Evolutionary conservation across 2,329 filamentous ascomycete species (phyloP).

Genomic region (Trichoderma oligosporum): DNA sequence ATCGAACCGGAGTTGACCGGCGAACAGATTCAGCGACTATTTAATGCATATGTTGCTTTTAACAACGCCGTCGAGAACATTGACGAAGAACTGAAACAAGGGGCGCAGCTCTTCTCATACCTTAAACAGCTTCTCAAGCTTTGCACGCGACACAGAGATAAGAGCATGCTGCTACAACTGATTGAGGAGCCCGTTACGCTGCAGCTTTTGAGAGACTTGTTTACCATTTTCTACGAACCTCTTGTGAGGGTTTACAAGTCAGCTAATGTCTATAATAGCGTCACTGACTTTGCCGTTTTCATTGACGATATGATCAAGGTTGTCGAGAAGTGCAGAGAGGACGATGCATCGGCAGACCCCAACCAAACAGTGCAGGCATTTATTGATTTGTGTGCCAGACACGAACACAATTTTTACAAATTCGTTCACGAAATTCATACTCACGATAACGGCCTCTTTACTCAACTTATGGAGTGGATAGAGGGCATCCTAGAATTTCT

Average conservation of each 20-base stretch:
- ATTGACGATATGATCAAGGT: constrained; percentile 86
- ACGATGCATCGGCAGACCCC: constrained; percentile 87
- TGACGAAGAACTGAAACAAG: constrained; percentile 82
- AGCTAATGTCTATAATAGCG: constrained; percentile 94
- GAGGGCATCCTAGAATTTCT: constrained; percentile 94
- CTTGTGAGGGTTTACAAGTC: constrained; percentile 97
- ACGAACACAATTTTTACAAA: constrained; percentile 97
- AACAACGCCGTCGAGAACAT: constrained; percentile 86
- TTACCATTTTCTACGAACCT: constrained; percentile 98
- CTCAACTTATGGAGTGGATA: constrained; percentile 94
- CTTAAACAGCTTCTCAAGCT: constrained; percentile 94
- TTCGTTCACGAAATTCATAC: constrained; percentile 97
- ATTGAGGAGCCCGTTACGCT: constrained; percentile 97
- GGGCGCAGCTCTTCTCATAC: constrained; percentile 87
- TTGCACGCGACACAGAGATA: constrained; percentile 85
- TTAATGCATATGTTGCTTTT: constrained; percentile 95
- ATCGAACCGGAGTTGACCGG: constrained; percentile 67
- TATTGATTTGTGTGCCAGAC: constrained; percentile 90
- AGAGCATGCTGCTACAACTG: constrained; percentile 92
- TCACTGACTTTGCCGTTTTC: constrained; percentile 93
- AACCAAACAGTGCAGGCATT: constrained; percentile 98
- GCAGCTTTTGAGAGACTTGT: constrained; percentile 91
- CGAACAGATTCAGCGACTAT: constrained; percentile 77
- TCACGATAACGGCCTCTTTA: constrained; percentile 94
- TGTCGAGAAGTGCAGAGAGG: constrained; percentile 61